Percentiles rank a stretch among this genome's conserved stretches.
phyloP scores from a whole-genome alignment of 2,329 filamentous ascomycete species.

The Corynespora cassiicola region DNA sequence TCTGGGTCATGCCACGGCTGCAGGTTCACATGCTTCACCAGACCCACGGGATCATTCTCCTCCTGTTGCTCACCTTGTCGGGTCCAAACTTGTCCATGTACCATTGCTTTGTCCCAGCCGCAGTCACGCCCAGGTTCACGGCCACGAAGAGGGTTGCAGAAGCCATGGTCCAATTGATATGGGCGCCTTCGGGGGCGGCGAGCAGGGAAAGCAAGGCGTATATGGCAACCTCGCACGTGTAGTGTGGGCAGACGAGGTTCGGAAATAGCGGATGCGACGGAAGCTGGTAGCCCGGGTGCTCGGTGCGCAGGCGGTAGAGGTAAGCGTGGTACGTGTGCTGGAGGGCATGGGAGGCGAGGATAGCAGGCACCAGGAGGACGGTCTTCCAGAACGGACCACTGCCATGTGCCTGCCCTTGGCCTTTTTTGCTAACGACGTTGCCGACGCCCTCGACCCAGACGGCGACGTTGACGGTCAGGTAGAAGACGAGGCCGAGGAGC shows the following conservation, averaged over 20 bases:
- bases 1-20: too few species aligned
- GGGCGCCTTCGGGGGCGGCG: constrained; percentile 70
- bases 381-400: constrained; percentile 56
- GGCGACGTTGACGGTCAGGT: constrained; percentile 73
- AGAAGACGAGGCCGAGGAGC: constrained; percentile 79
- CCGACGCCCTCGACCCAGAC: constrained; percentile 82
- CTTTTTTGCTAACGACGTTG: neutral
- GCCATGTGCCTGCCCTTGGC: too few species aligned
- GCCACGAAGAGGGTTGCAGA: constrained; percentile 75
- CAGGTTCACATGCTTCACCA: too few species aligned
- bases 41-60: constrained; percentile 38
- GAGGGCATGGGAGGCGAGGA: constrained; percentile 71
- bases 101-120: constrained; percentile 74
- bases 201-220: constrained; percentile 80
- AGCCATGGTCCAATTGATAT: constrained; percentile 76
- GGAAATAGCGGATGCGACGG: constrained; percentile 76
- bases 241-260: constrained; percentile 83
- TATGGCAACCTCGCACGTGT: constrained; percentile 84
- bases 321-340: constrained; percentile 70
- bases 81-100: constrained; percentile 39
- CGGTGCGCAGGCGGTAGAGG: constrained; percentile 49
- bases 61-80: constrained; percentile 34
- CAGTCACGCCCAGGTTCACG: constrained; percentile 82
- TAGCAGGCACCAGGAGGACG: constrained; percentile 65
- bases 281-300: constrained; percentile 74